Base-by-base conservation (phyloP, 805 yeast species). In the Wickerhamiella nectarea region DNA sequence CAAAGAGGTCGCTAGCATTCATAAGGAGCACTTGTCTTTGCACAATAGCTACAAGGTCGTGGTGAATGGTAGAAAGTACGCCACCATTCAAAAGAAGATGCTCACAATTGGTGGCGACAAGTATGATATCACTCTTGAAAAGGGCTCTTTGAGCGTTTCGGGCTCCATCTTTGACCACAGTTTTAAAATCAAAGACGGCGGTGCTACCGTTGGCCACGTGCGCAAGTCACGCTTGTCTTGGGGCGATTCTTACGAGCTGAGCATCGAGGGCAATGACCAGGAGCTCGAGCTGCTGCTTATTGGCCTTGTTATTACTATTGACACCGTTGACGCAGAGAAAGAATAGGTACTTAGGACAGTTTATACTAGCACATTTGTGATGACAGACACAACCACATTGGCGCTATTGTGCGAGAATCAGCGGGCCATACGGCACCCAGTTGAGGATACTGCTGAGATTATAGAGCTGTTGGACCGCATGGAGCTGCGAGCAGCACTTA, bases 111-210 rank as follows among this genome's bases (percentile, higher is more conserved):
- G 37, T 25, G 31, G 43, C n/a, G 43, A 40, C 19, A 34, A 40
- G 38, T 40, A 40, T 34, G 21, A 24, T 14, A 34, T 40, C 14
- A 19, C n/a, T 7, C 38, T 40, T 3, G 38, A 34, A 15, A 11
- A 22, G 33, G 43, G 33, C 12, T 24, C 43, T 9, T n/a, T 40
- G 11, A 33, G 12, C 4, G 43, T 34, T 12, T 19, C 34, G 9
- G 43, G 43, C 25, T 40, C 43, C 12, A 15, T 40, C 19, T 40
- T 40, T 40, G 43, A 40, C 26, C 43, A 40, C 43, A 40, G 25
- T 20, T 40, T 40, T 28, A 40, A 29, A n/a, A 25, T 40, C 26
- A 40, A 40, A 34, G 36, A 35, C n/a, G 38, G 24, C 18, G 25
- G 38, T 6, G 2, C 22, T 17, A 21, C 43, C 4, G 24, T 40